Base-by-base conservation (phyloP, 129 eudicot species). In the Gnaphalium uliginosum region DNA sequence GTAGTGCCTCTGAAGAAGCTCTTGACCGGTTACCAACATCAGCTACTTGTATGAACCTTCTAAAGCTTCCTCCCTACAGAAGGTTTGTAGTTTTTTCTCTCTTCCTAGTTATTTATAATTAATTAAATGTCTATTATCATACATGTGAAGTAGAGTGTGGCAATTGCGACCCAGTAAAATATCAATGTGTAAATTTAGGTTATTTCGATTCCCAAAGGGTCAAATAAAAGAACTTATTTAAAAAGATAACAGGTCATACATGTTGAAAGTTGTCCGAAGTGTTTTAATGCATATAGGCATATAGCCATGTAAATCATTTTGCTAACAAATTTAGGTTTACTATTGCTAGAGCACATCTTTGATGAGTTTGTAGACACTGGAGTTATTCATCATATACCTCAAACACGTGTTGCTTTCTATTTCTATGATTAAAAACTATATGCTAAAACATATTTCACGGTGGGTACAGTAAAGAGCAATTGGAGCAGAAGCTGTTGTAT, bases 41-140 rank as follows among this genome's bases (percentile, higher is more conserved):
- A 39, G 97, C 99, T 23, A 94, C 99, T 73, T 94, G 99, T 82
- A 94, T 94, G 99, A 94, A 94, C 86, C 92, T 94, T 56, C 80
- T 94, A 33, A 94, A 94, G 88, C 96, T 94, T 69, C 99, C 99
- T 72, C 99, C 99, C 6, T 94, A 94, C 43, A 77, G 85, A 89
- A 94, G 97, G 99, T 94, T 64, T 69, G 81, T 69, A 59, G 66
- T 48, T 75, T 1, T 15, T 63, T 8, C 53, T 46, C 3, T 13
- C 18, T 11, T 46, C 5, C 53, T 46, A 14, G 18, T 46, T 56
- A 21, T 56, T 19, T 54, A n/a, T 56, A 56, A 21, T 9, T 24
- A 59, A 24, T 25, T 13, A 14, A 14, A 14, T 14, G n/a, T 13
- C 53, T 13, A 14, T 8, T 43, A 43, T 43, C 51, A 11, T 43